Evolutionary conservation across 2,329 filamentous ascomycete genomes (phyloP).

Genomic region (Ophiosphaerella narmari): DNA sequence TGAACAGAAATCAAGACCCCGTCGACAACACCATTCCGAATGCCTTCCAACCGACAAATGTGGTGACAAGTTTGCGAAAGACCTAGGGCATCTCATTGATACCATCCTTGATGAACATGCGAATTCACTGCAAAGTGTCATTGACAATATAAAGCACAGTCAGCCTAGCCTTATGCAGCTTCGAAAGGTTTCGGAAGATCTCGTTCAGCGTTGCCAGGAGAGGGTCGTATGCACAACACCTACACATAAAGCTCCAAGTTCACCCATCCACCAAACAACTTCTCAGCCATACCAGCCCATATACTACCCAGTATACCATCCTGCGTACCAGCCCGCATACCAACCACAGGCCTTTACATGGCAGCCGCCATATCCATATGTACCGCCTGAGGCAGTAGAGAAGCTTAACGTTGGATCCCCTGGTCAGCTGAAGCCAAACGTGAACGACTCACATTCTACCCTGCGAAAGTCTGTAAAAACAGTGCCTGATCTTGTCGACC

Average conservation of each 20-base stretch:
- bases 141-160: conserved; percentile 43
- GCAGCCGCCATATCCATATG: conserved; percentile 11
- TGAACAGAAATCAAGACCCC: conserved; percentile 5
- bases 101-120: conserved; percentile 48
- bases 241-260: conserved; percentile 4
- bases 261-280: background rate
- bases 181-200: conserved; percentile 21
- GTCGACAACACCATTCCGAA: conserved; percentile 20
- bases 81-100: conserved; percentile 47
- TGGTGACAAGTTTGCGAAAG: conserved; percentile 34
- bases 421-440: conserved; percentile 31
- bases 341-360: conserved; percentile 15
- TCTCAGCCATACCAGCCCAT: conserved; percentile 4
- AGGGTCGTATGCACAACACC: conserved; percentile 3
- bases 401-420: conserved; percentile 31
- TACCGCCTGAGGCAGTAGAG: conserved; percentile 26
- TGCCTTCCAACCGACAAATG: conserved; percentile 24
- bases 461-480: conserved; percentile 33
- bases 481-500: conserved; percentile 40
- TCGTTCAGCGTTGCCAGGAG: conserved; percentile 18
- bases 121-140: conserved; percentile 44
- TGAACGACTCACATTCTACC: conserved; percentile 35
- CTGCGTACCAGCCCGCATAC: background rate
- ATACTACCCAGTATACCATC: conserved; percentile 4
- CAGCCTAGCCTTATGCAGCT: conserved; percentile 23